Conservation (phyloP, 768 basidiomycete species). For the Kwoniella botswanensis region DNA sequence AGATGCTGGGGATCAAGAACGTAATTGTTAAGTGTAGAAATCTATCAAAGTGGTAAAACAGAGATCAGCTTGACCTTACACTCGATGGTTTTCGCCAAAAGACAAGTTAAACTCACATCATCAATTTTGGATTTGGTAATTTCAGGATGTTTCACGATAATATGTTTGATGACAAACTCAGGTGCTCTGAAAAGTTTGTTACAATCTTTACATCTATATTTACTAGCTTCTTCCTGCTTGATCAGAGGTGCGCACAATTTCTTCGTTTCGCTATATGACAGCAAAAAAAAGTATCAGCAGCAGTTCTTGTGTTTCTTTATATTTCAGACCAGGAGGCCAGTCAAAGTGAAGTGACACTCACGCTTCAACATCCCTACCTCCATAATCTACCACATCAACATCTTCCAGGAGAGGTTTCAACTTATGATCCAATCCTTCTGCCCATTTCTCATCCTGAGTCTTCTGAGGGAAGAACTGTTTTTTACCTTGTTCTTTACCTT, state of each 20-base stretch:
- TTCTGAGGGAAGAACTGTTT: conserved; percentile 32
- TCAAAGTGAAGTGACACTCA: conserved; percentile 59
- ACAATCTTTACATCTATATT: conserved; percentile 92
- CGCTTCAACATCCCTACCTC: conserved; percentile 89
- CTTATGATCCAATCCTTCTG: conserved; percentile 86
- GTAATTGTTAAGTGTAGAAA: conserved; percentile 93
- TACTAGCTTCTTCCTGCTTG: conserved; percentile 95
- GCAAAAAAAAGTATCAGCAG: conserved; percentile 3
- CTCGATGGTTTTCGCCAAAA: not conserved
- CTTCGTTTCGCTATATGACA: conserved; percentile 70
- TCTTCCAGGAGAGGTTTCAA: conserved; percentile 77
- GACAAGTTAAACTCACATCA: conserved; percentile 65
- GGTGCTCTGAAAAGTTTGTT: conserved; percentile 97
- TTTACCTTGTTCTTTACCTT: conserved; percentile 6
- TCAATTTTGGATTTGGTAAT: conserved; percentile 75
- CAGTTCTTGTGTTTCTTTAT: not conserved
- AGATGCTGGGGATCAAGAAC: conserved; percentile 94
- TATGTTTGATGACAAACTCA: conserved; percentile 96
- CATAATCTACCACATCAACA: conserved; percentile 84
- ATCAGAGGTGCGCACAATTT: conserved; percentile 78
- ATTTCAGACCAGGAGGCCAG: not conserved
- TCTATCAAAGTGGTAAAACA: conserved; percentile 60
- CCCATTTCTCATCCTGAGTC: conserved; percentile 78
- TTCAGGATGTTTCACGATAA: conserved; percentile 91
- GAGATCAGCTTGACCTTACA: conserved; percentile 17